A percentile compares a stretch with the other conserved stretches of the same genome.
Evolutionary conservation across 768 basidiomycete genomes (phyloP).

Genomic region (Leucogyrophana mollusca): DNA sequence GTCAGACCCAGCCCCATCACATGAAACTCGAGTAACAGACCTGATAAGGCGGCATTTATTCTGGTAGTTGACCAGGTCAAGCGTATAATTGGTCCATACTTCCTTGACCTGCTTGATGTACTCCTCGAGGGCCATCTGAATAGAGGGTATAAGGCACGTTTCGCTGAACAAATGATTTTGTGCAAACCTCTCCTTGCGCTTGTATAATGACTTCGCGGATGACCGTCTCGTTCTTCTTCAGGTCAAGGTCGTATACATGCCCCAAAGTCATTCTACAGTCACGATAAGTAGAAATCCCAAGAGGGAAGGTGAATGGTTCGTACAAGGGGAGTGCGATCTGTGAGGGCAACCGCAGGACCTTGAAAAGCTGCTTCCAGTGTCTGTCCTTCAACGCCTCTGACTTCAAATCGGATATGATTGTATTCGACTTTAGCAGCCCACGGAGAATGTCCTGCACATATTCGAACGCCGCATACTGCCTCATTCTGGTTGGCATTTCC

Average conservation of each 20-base stretch:
- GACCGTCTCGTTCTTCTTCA: slow-evolving; percentile 85
- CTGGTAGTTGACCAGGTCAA: slow-evolving; percentile 97
- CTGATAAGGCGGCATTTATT: slow-evolving; percentile 96
- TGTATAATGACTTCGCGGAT: slow-evolving; percentile 97
- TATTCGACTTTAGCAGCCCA: slow-evolving; percentile 84
- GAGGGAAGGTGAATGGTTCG: slow-evolving; percentile 23
- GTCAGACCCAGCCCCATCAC: neutral
- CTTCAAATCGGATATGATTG: slow-evolving; percentile 90
- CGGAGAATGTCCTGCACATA: slow-evolving; percentile 92
- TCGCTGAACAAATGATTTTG: neutral
- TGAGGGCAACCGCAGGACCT: slow-evolving; percentile 71
- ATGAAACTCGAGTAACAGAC: slow-evolving; percentile 34
- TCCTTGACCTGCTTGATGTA: slow-evolving; percentile 97
- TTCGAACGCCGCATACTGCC: slow-evolving; percentile 98
- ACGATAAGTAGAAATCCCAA: slow-evolving; percentile 6
- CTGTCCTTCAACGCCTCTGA: slow-evolving; percentile 96
- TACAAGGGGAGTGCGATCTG: slow-evolving; percentile 77
- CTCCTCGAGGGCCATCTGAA: slow-evolving; percentile 90
- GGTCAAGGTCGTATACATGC: slow-evolving; percentile 93
- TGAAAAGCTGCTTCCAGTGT: slow-evolving; percentile 98
- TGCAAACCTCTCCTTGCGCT: slow-evolving; percentile 89
- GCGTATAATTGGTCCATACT: slow-evolving; percentile 92
- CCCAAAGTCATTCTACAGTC: slow-evolving; percentile 84
- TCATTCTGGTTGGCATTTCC: slow-evolving; percentile 99
- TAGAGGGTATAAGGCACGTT: slow-evolving; percentile 27